A percentile compares a stretch with the other conserved stretches of the same genome.
These are phyloP conservation scores for Cucurbita moschata DNA, from an alignment of 306 rosid species.

Conservation along the genomic window DNA sequence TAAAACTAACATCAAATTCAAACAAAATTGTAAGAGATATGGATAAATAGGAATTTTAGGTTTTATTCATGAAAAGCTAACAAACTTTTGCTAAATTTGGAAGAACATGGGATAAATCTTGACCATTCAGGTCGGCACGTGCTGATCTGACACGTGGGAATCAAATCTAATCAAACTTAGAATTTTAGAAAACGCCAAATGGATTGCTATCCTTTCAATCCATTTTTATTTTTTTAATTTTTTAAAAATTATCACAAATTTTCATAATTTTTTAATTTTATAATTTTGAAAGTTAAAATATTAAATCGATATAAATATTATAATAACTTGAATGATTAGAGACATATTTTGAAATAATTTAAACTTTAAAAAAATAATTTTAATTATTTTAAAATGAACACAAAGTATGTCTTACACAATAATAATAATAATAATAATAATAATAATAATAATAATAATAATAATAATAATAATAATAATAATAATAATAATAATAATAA, in stretches of 20 bases:
- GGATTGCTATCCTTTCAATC: not conserved
- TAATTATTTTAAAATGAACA: too few relatives aligned
- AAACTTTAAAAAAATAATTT: too few relatives aligned
- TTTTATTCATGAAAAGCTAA: not conserved
- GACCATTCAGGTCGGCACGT: not conserved
- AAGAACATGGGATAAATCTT: not conserved
- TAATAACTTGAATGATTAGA: too few relatives aligned
- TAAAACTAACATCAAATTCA: not conserved
- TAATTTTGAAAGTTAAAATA: too few relatives aligned
- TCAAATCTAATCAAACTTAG: not conserved
- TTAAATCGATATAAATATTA: too few relatives aligned
- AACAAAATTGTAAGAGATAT: not conserved
- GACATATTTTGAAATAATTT: too few relatives aligned
- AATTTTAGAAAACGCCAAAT: not conserved
- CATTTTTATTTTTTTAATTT: not conserved
- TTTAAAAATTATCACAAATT: too few relatives aligned
- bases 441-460: not conserved
- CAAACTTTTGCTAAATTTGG: not conserved
- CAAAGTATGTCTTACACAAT: too few relatives aligned
- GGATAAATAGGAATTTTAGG: not conserved
- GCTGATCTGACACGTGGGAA: not conserved
- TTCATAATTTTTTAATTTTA: too few relatives aligned
- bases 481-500: not conserved
- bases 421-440: not conserved
- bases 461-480: not conserved